A percentile compares a stretch with the other conserved stretches of the same genome.
phyloP scores from a whole-genome alignment of 345 rosid species.

The Luvunga scandens region DNA sequence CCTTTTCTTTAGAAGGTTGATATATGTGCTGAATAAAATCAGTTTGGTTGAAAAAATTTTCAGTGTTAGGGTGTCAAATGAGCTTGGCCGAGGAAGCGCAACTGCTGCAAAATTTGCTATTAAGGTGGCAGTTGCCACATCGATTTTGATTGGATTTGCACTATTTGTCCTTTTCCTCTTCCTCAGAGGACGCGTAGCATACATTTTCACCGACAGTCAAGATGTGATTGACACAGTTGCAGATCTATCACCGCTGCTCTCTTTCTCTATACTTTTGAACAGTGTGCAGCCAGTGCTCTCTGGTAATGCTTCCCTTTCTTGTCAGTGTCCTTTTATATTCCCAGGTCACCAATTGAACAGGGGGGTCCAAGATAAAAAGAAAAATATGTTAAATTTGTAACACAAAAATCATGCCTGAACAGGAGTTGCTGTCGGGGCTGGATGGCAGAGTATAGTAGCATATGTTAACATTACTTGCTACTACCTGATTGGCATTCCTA shows the following conservation, averaged over 20 bases:
- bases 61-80: slow-evolving; percentile 85
- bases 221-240: slow-evolving; percentile 64
- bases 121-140: slow-evolving; percentile 33
- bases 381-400: neutral
- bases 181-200: slow-evolving; percentile 55
- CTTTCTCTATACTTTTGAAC: slow-evolving; percentile 70
- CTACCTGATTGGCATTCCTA: slow-evolving; percentile 69
- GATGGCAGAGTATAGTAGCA: slow-evolving; percentile 79
- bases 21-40: neutral
- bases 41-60: neutral
- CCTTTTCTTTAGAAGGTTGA: neutral
- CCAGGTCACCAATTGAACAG: neutral
- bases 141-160: slow-evolving; percentile 50
- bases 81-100: slow-evolving; percentile 69
- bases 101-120: slow-evolving; percentile 58
- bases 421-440: slow-evolving; percentile 83
- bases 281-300: slow-evolving; percentile 87
- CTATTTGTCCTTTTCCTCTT: slow-evolving; percentile 44
- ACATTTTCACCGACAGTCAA: slow-evolving; percentile 52
- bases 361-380: neutral
- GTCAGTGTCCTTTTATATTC: neutral
- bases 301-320: slow-evolving; percentile 33
- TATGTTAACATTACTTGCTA: slow-evolving; percentile 68
- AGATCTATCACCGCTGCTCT: slow-evolving; percentile 63
- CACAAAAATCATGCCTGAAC: neutral